Evolutionary conservation across 1,284 basidiomycete genomes (phyloP), one percentile per base, ranked within the genome.

Genomic region (Schizophyllum commune): DNA sequence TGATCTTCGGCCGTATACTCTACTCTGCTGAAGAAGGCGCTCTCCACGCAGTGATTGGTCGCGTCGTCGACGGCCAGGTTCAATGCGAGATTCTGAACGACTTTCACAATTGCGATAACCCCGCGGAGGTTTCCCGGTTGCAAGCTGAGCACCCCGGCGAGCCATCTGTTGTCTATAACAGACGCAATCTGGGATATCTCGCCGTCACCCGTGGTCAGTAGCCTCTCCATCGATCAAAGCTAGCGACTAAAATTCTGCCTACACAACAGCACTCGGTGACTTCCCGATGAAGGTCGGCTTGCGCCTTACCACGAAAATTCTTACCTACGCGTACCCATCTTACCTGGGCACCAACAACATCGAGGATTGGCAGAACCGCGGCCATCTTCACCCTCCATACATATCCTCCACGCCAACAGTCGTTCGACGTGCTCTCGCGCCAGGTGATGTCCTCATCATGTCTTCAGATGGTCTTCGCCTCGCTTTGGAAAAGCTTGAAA

Each of bases 381-480:
- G 47, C 8, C 34, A 39, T 39, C 47, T 51, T 9, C 27, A 32
- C 19, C 61, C 61, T 7, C 63, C 63, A 1, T 64, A 64, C 52
- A 22, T 64, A n/a, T 55, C 22, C 0, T 64, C 63, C 11, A 58
- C 61, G 1, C 58, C 63, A 15, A 47, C 57, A 8, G 7, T 64
- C n/a, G 52, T 22, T n/a, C 56, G 22, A 39, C 58, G 60, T 17
- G 15, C 20, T 6, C 19, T 64, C 11, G 1, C 13, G 1, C 58
- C 61, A 0, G 63, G 58, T 3, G 58, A 64, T 22, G 1, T 62
- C 2, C 51, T 64, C 21, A 13, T 64, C 6, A 32, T 64, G 2
- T 54, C 63, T 1, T 62, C 63, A 7, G 63, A 64, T 52, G 63
- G 63, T 1, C 58, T 64, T 17, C 58, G 55, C 4, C 7, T 13